Percentiles rank a stretch among this genome's conserved stretches.
Evolutionary conservation across 2,329 filamentous ascomycete species (phyloP).

Genomic region (Ophiostoma ips): DNA sequence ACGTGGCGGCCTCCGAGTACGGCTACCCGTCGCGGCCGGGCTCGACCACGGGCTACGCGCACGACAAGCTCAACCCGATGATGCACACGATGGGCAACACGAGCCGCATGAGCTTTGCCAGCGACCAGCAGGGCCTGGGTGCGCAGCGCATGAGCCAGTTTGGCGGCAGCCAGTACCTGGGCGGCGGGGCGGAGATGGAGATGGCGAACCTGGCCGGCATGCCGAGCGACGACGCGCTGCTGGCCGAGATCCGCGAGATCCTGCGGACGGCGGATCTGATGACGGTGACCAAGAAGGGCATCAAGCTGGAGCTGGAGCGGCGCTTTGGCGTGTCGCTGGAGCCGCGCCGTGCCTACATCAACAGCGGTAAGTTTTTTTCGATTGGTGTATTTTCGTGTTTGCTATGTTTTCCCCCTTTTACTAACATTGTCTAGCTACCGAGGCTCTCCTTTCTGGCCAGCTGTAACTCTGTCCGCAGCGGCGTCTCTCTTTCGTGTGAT

Average conservation of each 20-base stretch:
- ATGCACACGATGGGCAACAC: slow-evolving; percentile 35
- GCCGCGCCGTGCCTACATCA: slow-evolving; percentile 82
- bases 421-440: slow-evolving; percentile 42
- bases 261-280: slow-evolving; percentile 85
- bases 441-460: slow-evolving; percentile 65
- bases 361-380: slow-evolving; percentile 57
- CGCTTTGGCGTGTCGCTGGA: slow-evolving; percentile 81
- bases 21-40: slow-evolving; percentile 43
- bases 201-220: slow-evolving; percentile 61
- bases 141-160: slow-evolving; percentile 53
- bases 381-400: no score
- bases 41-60: slow-evolving; percentile 36
- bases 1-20: slow-evolving; percentile 51
- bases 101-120: slow-evolving; percentile 55
- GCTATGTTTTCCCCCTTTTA: not conserved
- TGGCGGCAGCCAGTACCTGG: slow-evolving; percentile 44
- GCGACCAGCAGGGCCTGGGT: slow-evolving; percentile 38
- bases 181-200: slow-evolving; percentile 44
- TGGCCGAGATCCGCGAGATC: slow-evolving; percentile 91
- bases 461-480: slow-evolving; percentile 30
- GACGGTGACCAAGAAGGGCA: slow-evolving; percentile 96
- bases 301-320: slow-evolving; percentile 85
- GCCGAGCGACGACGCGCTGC: slow-evolving; percentile 75
- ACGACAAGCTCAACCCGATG: slow-evolving; percentile 20
- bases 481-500: not conserved